These are phyloP conservation scores for Kwoniella shivajii DNA, from an alignment of 1,284 basidiomycete species.

Conservation along the genomic window DNA sequence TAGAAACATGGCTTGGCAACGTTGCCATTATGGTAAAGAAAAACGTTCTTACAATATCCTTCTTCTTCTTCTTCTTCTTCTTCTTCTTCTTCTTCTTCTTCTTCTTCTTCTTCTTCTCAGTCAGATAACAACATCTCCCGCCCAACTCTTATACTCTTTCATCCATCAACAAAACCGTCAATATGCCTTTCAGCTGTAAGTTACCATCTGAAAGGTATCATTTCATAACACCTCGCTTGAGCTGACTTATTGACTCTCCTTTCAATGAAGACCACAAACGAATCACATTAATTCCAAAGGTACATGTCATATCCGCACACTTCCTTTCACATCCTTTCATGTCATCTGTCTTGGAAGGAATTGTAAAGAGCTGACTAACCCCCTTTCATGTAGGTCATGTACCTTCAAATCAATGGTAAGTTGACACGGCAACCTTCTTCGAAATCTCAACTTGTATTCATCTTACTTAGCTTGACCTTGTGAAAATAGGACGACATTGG, in stretches of 20 bases:
- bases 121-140: neutral
- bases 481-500: constrained; percentile 25
- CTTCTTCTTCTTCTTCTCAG: no score
- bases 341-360: no score
- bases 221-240: neutral
- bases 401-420: constrained; percentile 35
- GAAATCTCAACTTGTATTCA: neutral
- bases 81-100: no score
- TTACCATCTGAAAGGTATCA: no score
- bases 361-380: neutral
- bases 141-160: neutral
- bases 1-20: no score
- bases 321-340: neutral
- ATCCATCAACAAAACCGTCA: neutral
- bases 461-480: no score
- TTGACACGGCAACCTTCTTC: neutral
- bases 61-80: no score
- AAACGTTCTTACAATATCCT: no score
- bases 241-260: neutral
- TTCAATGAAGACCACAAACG: constrained; percentile 29
- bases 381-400: constrained; percentile 23
- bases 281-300: constrained; percentile 37
- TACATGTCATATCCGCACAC: constrained; percentile 11
- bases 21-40: no score
- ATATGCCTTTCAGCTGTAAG: neutral